Base-by-base conservation (phyloP, 176 grass and related monocot genomes). In the Dendrocalamus sinicus region DNA sequence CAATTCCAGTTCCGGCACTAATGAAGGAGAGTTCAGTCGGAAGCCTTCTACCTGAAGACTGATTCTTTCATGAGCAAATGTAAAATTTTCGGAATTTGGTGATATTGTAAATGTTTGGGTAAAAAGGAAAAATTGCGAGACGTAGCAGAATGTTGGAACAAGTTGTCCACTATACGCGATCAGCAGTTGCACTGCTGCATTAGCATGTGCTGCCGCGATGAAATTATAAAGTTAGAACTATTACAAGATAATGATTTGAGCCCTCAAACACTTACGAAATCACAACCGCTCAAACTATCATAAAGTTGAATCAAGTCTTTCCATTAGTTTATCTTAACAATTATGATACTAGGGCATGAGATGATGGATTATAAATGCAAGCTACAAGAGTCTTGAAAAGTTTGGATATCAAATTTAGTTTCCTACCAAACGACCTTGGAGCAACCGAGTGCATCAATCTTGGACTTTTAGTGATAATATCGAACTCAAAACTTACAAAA, bases 1-100 rank as follows among this genome's bases (percentile, higher is more conserved):
- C 50, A 87, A 59, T 81, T 95, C 91, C 46, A 94, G 92, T 71
- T 55, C 59, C 80, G 86, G 93, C 55, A 76, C 76, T 79, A 91
- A 70, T 26, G 90, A 85, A 80, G 73, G 28, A 58, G 86, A 92
- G 3, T 88, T 72, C 72, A 77, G 47, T 83, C 59, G 73, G 35
- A 73, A 83, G 66, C 71, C 3, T 61, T 68, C 90, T 82, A 65
- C 64, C 67, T 92, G 72, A 91, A 69, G 41, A 46, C 32, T 54
- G 12, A 43, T 59, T 83, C 70, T 73, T 77, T 73, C 26, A 76
- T 37, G 40, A 76, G 53, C 32, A 67, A 75, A 67, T 79, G 80
- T 80, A 57, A 85, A 83, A 52, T 61, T 75, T 69, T 79, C 71
- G 13, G 26, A 75, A 64, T 79, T 80, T 44, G 55, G 70, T 70